Base-by-base conservation (phyloP, 345 rosid genomes). In the Salix viminalis region DNA sequence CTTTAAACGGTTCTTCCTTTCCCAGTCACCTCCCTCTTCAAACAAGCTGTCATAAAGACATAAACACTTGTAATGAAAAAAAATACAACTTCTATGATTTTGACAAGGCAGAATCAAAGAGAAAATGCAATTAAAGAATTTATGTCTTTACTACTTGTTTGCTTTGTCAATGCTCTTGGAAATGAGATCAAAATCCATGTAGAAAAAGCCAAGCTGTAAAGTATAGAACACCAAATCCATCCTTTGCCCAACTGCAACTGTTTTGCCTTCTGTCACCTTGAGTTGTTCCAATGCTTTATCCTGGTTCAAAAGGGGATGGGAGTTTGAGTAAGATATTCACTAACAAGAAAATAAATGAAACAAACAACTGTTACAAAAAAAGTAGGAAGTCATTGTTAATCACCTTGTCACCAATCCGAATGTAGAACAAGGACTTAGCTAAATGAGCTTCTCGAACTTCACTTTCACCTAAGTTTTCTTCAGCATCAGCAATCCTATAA, bases 21-120 rank as follows among this genome's bases (percentile, higher is more conserved):
- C 99, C 99, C 99, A 96, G 72, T 96, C 99, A 84, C 98, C 99
- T 82, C 99, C 99, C 85, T 91, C 99, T 84, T 96, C 99, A 87
- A 96, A 96, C 88, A 96, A 90, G 78, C 99, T 96, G 84, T 46
- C 80, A 80, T 50, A 65, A 74, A 52, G 70, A 34, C 34, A 48
- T 50, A 42, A 50, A 74, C 65, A 62, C 58, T 65, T 21, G 77
- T 30, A 61, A 67, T 28, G 18, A 48, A 39, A 58, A 58, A 62
- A 67, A 64, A 71, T 30, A 34, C 65, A 66, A 50, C 42, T 5
- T 11, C 69, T 46, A 67, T 11, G n/a, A 54, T 69, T 75, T 64
- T 23, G 52, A 32, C 34, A 58, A 78, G 52, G 48, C 19, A 39
- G 32, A 68, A 77, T 64, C 19, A n/a, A 80, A 26, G 30, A 3